Evolutionary conservation across 2,329 filamentous ascomycete genomes (phyloP), one percentile per base, ranked within the genome.

Genomic region (Emmonsia crescens): DNA sequence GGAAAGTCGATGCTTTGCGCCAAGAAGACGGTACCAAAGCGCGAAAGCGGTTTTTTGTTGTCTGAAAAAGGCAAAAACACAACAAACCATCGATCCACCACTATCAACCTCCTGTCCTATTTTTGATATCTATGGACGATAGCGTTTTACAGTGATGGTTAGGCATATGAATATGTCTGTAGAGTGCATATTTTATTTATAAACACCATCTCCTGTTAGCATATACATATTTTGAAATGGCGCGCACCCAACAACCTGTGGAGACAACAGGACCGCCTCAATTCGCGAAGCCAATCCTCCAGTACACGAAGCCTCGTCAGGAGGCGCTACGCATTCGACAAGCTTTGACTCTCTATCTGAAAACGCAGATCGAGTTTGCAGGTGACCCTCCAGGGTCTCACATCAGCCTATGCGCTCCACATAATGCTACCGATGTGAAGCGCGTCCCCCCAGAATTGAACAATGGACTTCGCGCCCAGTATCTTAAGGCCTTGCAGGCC

Each of bases 401-500:
- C 63, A 67, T 76, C n/a, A 66, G 69, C 36, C 65, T 76, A 14
- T 75, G 68, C 60, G 70, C 69, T n/a, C 72, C 74, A 5, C 64
- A 71, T 6, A 69, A 73, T 61, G 66, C 67, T 31, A 61, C 66
- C 29, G 68, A 68, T 31, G 73, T 77, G 57, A 73, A 73, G 62
- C 70, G 66, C 19, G 68, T 73, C 38, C 71, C 74, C 24, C 52
- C 72, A 42, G 77, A 79, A 38, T 61, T 80, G 16, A 74, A 62
- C 31, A 61, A 75, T 42, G 77, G 75, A 3, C 66, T 74, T 57
- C 73, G 79, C 58, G 74, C 72, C 57, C 69, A 75, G 63, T 82
- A 81, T 62, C 63, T 82, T 19, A 71, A 76, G 46, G 78, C 78
- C 3, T 66, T 82, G 2, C 73, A 77, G 55, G 75, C 74, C 14